Evolutionary conservation across 148 eudicot genomes (phyloP).

Genomic region (Fallopia convolvulus): DNA sequence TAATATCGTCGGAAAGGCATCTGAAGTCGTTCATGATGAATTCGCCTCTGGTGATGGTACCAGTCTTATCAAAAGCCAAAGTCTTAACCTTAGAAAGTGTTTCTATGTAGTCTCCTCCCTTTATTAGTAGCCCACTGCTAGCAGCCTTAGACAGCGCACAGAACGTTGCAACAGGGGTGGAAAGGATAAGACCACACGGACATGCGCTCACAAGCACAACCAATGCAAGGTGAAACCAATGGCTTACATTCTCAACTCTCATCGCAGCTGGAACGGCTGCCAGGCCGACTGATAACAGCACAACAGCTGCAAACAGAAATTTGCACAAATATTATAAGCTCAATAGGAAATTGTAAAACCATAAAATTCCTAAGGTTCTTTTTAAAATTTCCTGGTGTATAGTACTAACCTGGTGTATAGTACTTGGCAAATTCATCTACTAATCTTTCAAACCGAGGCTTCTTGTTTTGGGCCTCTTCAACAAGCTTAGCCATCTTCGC

Average conservation of each 20-base stretch:
- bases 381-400: constrained; percentile 40
- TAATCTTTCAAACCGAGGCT: constrained; percentile 59
- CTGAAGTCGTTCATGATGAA: constrained; percentile 45
- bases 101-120: constrained; percentile 88
- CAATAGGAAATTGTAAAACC: not conserved
- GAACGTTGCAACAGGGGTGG: constrained; percentile 86
- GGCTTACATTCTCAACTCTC: constrained; percentile 32
- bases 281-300: constrained; percentile 51
- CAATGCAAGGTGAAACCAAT: constrained; percentile 70
- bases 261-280: constrained; percentile 57
- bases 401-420: constrained; percentile 71
- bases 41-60: constrained; percentile 90
- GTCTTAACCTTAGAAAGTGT: constrained; percentile 56
- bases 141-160: constrained; percentile 94
- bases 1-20: constrained; percentile 36
- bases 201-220: constrained; percentile 87
- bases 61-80: constrained; percentile 88
- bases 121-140: constrained; percentile 62
- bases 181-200: constrained; percentile 89
- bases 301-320: constrained; percentile 48
- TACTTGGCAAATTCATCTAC: constrained; percentile 73
- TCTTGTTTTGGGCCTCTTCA: constrained; percentile 79
- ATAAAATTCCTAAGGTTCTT: not conserved
- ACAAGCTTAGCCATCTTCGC: constrained; percentile 88
- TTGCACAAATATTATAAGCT: not conserved